phyloP scores from a whole-genome alignment of 805 yeast species.

The Teunomyces funiuensis region DNA sequence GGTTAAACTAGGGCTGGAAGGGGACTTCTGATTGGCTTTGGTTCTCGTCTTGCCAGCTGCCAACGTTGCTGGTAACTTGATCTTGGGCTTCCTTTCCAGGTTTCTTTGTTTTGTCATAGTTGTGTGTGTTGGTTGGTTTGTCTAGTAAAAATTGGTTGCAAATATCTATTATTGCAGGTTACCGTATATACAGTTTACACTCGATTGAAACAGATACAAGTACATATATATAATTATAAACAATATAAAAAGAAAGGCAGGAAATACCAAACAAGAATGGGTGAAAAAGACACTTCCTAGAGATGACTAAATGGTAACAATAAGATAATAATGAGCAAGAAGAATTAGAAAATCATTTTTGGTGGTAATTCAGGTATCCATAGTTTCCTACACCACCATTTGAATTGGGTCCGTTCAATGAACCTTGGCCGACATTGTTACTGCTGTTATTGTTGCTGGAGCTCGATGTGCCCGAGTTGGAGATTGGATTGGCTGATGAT shows the following conservation, averaged over 20 bases:
- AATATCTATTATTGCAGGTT: neutral
- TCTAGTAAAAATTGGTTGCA: neutral
- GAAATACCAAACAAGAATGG: neutral
- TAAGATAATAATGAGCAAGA: conserved; percentile 10
- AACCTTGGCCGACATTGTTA: conserved; percentile 6
- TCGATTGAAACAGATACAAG: conserved; percentile 2
- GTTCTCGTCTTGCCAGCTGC: no score
- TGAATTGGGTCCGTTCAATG: conserved; percentile 4
- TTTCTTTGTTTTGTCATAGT: neutral
- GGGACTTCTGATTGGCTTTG: no score
- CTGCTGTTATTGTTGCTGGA: conserved; percentile 5
- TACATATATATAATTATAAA: conserved; percentile 6
- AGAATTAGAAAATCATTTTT: conserved; percentile 12
- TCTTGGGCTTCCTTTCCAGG: neutral
- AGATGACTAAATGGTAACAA: conserved; percentile 10
- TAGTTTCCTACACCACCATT: conserved; percentile 29
- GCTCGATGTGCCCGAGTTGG: conserved; percentile 11
- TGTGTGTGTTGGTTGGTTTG: neutral
- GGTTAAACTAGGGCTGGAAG: no score
- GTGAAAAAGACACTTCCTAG: conserved; percentile 4
- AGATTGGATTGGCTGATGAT: conserved; percentile 30
- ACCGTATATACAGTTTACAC: neutral
- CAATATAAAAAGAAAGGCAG: conserved; percentile 1
- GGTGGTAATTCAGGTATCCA: conserved; percentile 36
- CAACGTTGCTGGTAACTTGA: neutral